Evolutionary conservation across 169 alveolate species (phyloP).

Genomic region (Plasmodium cynomolgi): DNA sequence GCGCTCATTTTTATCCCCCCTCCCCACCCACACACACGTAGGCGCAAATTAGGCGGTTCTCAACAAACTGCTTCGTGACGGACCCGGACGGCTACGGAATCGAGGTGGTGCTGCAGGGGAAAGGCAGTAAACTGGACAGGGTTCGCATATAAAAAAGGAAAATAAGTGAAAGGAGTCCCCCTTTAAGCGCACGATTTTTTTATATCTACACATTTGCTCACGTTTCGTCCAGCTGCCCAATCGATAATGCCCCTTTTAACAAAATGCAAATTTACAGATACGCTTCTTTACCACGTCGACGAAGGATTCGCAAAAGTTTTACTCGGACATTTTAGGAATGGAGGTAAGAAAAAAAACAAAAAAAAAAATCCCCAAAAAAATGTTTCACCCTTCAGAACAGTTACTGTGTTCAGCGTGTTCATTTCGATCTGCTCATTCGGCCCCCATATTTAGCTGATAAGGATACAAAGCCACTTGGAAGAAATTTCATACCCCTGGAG

Average conservation of each 20-base stretch:
- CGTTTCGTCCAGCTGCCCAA: background rate
- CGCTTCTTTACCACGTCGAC: slow-evolving; percentile 70
- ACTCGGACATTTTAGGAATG: slow-evolving; percentile 70
- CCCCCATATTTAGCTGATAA: slow-evolving; percentile 26
- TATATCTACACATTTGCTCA: slow-evolving; percentile 8
- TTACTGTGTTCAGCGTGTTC: background rate
- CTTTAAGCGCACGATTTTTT: background rate
- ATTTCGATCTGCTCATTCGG: background rate
- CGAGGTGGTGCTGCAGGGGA: slow-evolving; percentile 44
- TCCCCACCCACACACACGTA: background rate
- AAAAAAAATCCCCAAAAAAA: background rate
- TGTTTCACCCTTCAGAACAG: background rate
- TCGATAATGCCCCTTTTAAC: background rate
- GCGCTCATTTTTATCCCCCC: background rate
- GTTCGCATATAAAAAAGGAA: background rate
- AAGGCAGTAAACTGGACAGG: slow-evolving; percentile 38
- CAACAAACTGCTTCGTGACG: slow-evolving; percentile 62
- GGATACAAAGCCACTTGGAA: slow-evolving; percentile 68
- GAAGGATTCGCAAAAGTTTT: slow-evolving; percentile 69
- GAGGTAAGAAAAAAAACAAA: slow-evolving; percentile 22
- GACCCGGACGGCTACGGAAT: slow-evolving; percentile 75
- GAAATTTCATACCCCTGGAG: slow-evolving; percentile 75
- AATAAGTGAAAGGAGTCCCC: background rate
- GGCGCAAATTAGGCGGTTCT: slow-evolving; percentile 56
- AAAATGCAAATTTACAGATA: slow-evolving; percentile 36